phyloP scores from a whole-genome alignment of 768 basidiomycete genomes.

The Leccinum subgranulosum region DNA sequence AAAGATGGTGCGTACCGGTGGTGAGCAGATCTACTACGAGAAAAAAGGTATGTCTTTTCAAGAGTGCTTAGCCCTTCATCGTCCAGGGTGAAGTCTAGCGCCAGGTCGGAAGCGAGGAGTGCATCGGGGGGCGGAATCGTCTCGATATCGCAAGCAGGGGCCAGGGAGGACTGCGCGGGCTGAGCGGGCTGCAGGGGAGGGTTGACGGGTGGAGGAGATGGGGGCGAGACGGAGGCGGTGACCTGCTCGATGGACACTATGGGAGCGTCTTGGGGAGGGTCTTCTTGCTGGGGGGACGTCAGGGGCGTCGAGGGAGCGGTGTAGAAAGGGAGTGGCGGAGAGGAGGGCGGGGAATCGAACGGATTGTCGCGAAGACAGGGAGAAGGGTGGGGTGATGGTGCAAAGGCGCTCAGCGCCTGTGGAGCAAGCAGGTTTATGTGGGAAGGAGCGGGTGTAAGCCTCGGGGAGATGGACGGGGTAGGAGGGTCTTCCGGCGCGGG shows the following conservation, averaged over 20 bases:
- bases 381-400: slow-evolving; percentile 31
- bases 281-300: slow-evolving; percentile 39
- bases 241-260: slow-evolving; percentile 18
- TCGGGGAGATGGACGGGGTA: slow-evolving; percentile 10
- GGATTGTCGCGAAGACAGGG: slow-evolving; percentile 36
- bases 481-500: slow-evolving; percentile 15
- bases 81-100: slow-evolving; percentile 50
- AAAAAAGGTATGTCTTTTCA: slow-evolving; percentile 90
- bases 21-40: slow-evolving; percentile 67
- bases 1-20: slow-evolving; percentile 40
- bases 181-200: slow-evolving; percentile 18
- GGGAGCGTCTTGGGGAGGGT: slow-evolving; percentile 24
- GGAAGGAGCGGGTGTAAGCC: slow-evolving; percentile 26
- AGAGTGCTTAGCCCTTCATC: slow-evolving; percentile 81
- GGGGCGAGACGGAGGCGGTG: slow-evolving; percentile 16
- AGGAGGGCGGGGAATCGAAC: slow-evolving; percentile 35
- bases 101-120: slow-evolving; percentile 27
- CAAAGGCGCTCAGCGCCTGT: slow-evolving; percentile 30
- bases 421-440: slow-evolving; percentile 34
- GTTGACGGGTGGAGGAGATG: slow-evolving; percentile 26
- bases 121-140: slow-evolving; percentile 26
- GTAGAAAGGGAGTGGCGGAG: slow-evolving; percentile 41
- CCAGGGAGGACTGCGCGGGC: slow-evolving; percentile 19
- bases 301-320: slow-evolving; percentile 49
- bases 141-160: slow-evolving; percentile 26